Evolutionary conservation across 1,284 basidiomycete species (phyloP), one percentile per base, ranked within the genome.

Genomic region (Paramarasmius palmivorus): DNA sequence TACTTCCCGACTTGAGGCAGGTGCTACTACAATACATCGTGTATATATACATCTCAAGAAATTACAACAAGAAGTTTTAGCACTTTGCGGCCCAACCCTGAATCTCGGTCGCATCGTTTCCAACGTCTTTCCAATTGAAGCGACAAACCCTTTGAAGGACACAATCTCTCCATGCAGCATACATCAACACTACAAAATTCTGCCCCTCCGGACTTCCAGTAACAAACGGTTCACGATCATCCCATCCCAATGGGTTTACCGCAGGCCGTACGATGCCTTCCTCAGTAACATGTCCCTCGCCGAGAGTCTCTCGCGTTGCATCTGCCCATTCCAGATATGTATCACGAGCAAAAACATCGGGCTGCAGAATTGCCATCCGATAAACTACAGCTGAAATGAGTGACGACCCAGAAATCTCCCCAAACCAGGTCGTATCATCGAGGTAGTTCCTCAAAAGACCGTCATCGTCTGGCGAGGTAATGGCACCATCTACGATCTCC

Each of bases 401-500:
- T 9, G 70, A 66, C 22, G 71, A 72, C 15, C 76, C 73, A 0
- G 76, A 70, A 1, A 70, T 70, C 54, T 78, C 77, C 3, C 72
- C 71, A 39, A 74, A 78, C 3, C 55, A 53, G 44, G 56, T 59
- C 6, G 68, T 57, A 47, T 74, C 69, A 57, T 77, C 61, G 23
- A 68, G 58, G 52, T 73, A 74, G 56, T 73, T 72, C 52, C 68
- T 61, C 46, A 80, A 66, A 22, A 80, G 61, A 0, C 67, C 66
- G 23, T 56, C 57, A 17, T 67, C 66, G 10, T 32, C 29, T 45
- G 46, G 1, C 63, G 54, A 1, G 72, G 68, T 6, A 56, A 79
- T 78, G 2, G 74, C 74, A 1, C 70, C 78, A 49, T 73, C 72
- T n/a, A 80, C 53, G 42, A 83, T 78, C 53, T 79, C 74, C 46